Conservation (phyloP, 108 stramenopile genomes). For the Fragilariopsis cylindrus region DNA sequence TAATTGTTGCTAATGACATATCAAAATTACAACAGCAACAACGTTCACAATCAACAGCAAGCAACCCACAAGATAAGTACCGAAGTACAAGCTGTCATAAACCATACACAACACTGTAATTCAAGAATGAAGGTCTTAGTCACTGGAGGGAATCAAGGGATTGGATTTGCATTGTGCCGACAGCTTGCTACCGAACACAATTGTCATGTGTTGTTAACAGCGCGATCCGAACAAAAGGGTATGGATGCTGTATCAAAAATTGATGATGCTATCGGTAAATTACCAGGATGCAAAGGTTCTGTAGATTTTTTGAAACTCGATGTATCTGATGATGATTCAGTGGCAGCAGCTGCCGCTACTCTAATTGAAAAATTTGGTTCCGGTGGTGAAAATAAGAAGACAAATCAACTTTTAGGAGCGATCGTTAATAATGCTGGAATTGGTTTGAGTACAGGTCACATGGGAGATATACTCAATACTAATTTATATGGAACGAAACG, state of each 20-base stretch:
- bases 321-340: constrained; percentile 45
- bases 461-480: constrained; percentile 48
- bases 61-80: too few relatives aligned
- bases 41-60: too few relatives aligned
- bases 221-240: constrained; percentile 45
- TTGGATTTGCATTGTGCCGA: constrained; percentile 58
- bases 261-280: constrained; percentile 29
- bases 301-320: constrained; percentile 63
- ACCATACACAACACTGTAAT: too few relatives aligned
- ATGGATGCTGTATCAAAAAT: constrained; percentile 50
- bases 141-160: constrained; percentile 57
- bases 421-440: constrained; percentile 79
- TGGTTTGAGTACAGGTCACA: constrained; percentile 33
- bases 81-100: too few relatives aligned
- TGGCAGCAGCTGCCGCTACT: constrained; percentile 43
- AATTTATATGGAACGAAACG: constrained; percentile 61
- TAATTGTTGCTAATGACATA: too few relatives aligned
- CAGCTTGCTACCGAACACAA: constrained; percentile 53
- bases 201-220: constrained; percentile 56
- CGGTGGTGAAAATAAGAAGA: constrained; percentile 1
- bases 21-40: too few relatives aligned
- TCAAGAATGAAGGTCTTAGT: constrained; percentile 38
- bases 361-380: constrained; percentile 19
- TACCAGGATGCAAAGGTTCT: constrained; percentile 21
- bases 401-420: constrained; percentile 38